phyloP scores from a whole-genome alignment of 2,329 filamentous ascomycete genomes.

The Neonectria faginata region DNA sequence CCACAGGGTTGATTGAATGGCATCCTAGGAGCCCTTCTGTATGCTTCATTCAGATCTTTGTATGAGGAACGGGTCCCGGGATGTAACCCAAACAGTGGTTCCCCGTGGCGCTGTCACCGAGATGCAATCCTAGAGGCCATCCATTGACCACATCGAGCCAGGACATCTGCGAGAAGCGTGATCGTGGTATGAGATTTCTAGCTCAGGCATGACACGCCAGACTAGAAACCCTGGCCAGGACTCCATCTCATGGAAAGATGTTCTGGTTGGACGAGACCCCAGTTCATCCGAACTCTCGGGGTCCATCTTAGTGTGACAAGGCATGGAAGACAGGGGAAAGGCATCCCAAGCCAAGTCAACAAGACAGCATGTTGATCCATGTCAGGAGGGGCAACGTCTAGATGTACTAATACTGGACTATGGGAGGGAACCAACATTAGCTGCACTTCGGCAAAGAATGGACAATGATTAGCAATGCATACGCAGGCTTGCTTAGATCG shows the following conservation, averaged over 20 bases:
- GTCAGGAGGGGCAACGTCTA: not conserved
- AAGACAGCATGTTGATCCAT: not conserved
- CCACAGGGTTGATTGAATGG: not conserved
- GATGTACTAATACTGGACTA: not conserved
- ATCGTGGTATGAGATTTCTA: slow-evolving; percentile 18
- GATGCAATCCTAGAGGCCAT: not conserved
- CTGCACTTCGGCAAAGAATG: not conserved
- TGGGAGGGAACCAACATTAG: not conserved
- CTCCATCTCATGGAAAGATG: not conserved
- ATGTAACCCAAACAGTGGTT: not conserved
- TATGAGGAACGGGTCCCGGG: not conserved
- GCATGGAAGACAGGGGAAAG: not conserved
- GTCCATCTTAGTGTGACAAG: not conserved
- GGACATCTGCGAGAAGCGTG: slow-evolving; percentile 9
- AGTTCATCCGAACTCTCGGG: not conserved
- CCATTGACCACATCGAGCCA: not conserved
- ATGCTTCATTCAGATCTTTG: not conserved
- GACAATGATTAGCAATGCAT: not conserved
- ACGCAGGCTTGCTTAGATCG: not conserved
- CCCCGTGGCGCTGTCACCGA: not conserved
- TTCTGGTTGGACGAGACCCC: not conserved
- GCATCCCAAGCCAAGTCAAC: not conserved
- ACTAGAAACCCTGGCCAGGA: not conserved
- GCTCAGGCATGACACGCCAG: not conserved
- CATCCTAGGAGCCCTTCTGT: slow-evolving; percentile 1